Evolutionary conservation across 1,284 basidiomycete genomes (phyloP).

Genomic region (Coniophora puteana): DNA sequence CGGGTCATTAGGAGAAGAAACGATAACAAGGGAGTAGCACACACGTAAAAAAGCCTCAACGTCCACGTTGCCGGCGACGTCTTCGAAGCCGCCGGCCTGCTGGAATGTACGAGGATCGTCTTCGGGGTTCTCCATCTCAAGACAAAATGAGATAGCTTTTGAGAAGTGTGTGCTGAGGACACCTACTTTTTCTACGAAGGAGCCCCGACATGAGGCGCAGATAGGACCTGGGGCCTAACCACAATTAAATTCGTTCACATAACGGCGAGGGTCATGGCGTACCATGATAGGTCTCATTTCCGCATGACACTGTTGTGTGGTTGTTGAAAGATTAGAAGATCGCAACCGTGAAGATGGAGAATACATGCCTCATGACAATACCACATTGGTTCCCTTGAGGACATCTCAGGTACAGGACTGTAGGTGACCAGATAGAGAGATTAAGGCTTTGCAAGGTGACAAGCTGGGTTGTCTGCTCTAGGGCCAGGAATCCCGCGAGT

Average conservation of each 20-base stretch:
- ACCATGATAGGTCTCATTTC: slow-evolving; percentile 83
- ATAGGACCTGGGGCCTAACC: slow-evolving; percentile 64
- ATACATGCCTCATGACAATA: slow-evolving; percentile 67
- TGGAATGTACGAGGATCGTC: slow-evolving; percentile 73
- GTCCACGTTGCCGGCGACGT: slow-evolving; percentile 36
- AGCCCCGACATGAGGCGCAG: slow-evolving; percentile 67
- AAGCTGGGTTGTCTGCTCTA: no score
- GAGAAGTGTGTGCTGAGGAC: neutral
- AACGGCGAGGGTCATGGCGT: slow-evolving; percentile 11
- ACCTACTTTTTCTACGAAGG: slow-evolving; percentile 71
- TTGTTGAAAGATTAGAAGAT: slow-evolving; percentile 12
- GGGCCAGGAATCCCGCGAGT: no score
- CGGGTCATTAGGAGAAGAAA: slow-evolving; percentile 27
- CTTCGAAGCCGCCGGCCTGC: slow-evolving; percentile 24
- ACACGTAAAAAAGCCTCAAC: slow-evolving; percentile 47
- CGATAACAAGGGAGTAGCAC: no score
- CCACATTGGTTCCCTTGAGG: slow-evolving; percentile 69
- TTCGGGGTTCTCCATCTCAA: slow-evolving; percentile 64
- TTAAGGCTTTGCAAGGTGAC: no score
- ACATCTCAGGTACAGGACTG: slow-evolving; percentile 39
- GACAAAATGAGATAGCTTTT: slow-evolving; percentile 2
- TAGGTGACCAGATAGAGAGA: slow-evolving; percentile 1
- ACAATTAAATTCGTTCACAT: slow-evolving; percentile 3
- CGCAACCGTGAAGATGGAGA: slow-evolving; percentile 6
- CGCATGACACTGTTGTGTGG: slow-evolving; percentile 67